Evolutionary conservation across 169 alveolate species (phyloP).

Genomic region (Plasmodium adleri): DNA sequence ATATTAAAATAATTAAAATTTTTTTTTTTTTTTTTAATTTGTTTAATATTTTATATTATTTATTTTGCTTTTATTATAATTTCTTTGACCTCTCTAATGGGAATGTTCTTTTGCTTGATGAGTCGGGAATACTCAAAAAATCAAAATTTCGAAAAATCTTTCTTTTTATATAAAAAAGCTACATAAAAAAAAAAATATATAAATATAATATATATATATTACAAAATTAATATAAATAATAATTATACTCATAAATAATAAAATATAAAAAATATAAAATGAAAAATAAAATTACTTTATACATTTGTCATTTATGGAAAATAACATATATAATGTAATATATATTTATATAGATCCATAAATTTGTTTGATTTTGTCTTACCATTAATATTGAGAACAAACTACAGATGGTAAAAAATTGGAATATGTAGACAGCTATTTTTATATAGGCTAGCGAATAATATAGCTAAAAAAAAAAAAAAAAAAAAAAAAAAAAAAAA

Average conservation of each 20-base stretch:
- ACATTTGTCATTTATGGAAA: no score
- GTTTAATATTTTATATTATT: not conserved
- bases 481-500: conserved; percentile 7
- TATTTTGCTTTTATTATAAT: conserved; percentile 9
- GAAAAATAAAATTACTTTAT: no score
- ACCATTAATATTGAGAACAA: conserved; percentile 57
- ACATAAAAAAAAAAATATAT: conserved; percentile 1
- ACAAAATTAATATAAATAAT: not conserved
- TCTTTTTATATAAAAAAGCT: conserved; percentile 56
- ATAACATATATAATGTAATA: no score
- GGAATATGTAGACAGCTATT: conserved; percentile 7
- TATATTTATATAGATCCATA: no score
- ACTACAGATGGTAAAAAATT: conserved; percentile 4
- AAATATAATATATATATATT: not conserved
- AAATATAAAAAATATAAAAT: no score
- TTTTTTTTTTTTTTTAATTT: no score
- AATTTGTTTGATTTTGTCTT: not conserved
- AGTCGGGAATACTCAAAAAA: conserved; percentile 64
- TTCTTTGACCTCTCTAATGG: conserved; percentile 48
- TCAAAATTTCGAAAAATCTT: conserved; percentile 30
- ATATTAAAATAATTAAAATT: no score
- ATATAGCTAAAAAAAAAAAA: conserved; percentile 19
- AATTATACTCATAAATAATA: no score
- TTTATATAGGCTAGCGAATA: conserved; percentile 1
- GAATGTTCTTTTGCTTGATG: conserved; percentile 60